Evolutionary conservation across 352 stramenopile genomes (phyloP), one percentile per base, ranked within the genome.

Genomic region (Phytophthora pisi): DNA sequence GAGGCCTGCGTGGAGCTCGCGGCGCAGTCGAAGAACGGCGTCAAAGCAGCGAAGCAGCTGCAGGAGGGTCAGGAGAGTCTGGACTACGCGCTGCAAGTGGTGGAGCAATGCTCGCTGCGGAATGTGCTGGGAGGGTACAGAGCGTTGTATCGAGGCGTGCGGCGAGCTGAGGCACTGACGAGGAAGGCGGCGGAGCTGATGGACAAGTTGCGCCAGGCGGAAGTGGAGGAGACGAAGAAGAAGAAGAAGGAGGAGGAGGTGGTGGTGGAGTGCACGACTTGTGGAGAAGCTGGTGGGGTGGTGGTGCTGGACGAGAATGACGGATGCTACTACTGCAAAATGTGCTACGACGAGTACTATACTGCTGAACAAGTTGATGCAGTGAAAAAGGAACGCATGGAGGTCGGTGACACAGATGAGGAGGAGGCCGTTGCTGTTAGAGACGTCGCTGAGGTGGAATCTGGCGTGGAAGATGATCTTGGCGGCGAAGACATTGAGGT

Each of bases 261-360:
- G 20, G 10, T 16, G 34, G 5, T n/a, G 34, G 15, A 7, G 11
- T 95, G 86, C 30, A 77, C 81, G n/a, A 93, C 86, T 6, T 95
- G 86, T 47, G 62, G 61, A 56, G 34, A 56, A 1, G 55, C 8
- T 46, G 23, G n/a, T 24, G 38, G 56, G 34, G 20, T 81, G 4
- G 30, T 91, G 28, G 59, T 91, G 30, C 47, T 89, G 28, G 87
- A 95, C 30, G 70, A 84, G 34, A 79, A 75, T 20, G 84, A 95
- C 51, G 84, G 79, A 4, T 86, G 84, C 23, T 61, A 57, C n/a
- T 95, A 95, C 61, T 95, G 87, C 57, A 68, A 75, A 16, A 40
- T 43, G 28, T 93, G 87, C 57, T 95, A 82, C 46, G 78, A 92
- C 15, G 80, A 69, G 38, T 95, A 86, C 57, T 93, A 95, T 60